Percentiles rank a stretch among this genome's conserved stretches.
phyloP scores from a whole-genome alignment of 2,329 filamentous ascomycete genomes.

The Tolypocladium cylindrosporum region DNA sequence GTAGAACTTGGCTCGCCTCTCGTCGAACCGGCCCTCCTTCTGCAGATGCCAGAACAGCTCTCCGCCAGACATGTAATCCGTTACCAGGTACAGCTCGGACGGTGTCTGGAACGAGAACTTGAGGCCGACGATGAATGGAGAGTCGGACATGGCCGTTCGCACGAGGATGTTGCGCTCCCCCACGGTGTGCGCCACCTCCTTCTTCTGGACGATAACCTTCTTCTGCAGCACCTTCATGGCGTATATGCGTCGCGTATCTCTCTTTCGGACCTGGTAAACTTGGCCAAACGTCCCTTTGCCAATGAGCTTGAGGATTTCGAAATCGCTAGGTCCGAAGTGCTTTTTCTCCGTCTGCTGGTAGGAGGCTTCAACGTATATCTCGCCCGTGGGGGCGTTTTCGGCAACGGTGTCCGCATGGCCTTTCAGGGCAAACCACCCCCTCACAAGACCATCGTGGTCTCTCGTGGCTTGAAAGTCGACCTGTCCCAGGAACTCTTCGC shows the following conservation, averaged over 20 bases:
- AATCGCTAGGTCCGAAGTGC: slow-evolving; percentile 89
- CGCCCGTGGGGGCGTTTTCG: slow-evolving; percentile 71
- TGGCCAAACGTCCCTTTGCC: slow-evolving; percentile 98
- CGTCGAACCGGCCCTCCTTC: slow-evolving; percentile 91
- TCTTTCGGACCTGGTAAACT: slow-evolving; percentile 96
- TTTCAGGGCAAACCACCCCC: slow-evolving; percentile 77
- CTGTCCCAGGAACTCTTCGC: slow-evolving; percentile 87
- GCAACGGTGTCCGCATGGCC: slow-evolving; percentile 61
- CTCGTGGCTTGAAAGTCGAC: slow-evolving; percentile 65
- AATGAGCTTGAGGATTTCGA: slow-evolving; percentile 90
- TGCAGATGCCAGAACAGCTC: slow-evolving; percentile 98
- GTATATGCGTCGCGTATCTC: slow-evolving; percentile 90
- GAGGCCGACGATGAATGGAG: slow-evolving; percentile 92
- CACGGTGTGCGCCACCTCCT: slow-evolving; percentile 94
- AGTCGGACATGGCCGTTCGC: slow-evolving; percentile 88
- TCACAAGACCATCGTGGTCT: slow-evolving; percentile 60
- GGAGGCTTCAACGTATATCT: slow-evolving; percentile 76
- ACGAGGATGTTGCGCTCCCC: slow-evolving; percentile 96
- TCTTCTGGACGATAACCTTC: slow-evolving; percentile 99
- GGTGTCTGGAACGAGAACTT: slow-evolving; percentile 99
- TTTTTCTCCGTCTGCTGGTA: slow-evolving; percentile 85
- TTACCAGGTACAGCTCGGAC: slow-evolving; percentile 94
- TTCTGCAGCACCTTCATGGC: slow-evolving; percentile 99
- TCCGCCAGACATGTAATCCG: slow-evolving; percentile 98
- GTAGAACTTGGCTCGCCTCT: slow-evolving; percentile 94